Evolutionary conservation across 78 protist genomes (phyloP).

Genomic region (Speleostelium caveatum): DNA sequence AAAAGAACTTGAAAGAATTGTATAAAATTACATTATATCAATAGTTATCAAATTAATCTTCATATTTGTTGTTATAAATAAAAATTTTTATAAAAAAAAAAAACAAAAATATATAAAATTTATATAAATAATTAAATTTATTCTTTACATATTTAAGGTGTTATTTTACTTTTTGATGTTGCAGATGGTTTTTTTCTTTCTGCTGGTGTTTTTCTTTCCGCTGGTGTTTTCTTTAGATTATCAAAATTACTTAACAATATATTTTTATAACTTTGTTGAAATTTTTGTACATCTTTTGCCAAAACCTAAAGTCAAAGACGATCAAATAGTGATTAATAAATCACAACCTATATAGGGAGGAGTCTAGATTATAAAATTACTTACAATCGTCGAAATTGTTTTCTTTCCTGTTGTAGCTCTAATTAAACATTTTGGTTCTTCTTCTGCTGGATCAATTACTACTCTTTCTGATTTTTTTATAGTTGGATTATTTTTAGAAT

Average conservation of each 20-base stretch:
- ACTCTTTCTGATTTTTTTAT: slow-evolving; percentile 10
- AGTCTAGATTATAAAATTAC: background rate
- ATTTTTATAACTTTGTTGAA: slow-evolving; percentile 43
- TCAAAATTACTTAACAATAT: slow-evolving; percentile 11
- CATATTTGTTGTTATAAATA: background rate
- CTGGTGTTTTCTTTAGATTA: slow-evolving; percentile 46
- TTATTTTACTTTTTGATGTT: background rate
- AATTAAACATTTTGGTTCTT: slow-evolving; percentile 61
- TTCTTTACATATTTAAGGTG: background rate
- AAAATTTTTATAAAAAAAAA: background rate
- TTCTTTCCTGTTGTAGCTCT: slow-evolving; percentile 62
- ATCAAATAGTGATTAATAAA: no score
- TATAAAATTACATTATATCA: slow-evolving; percentile 15
- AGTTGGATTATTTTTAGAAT: slow-evolving; percentile 8
- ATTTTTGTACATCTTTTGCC: slow-evolving; percentile 12
- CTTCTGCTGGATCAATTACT: background rate
- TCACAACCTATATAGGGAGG: no score
- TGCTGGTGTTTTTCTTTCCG: slow-evolving; percentile 1
- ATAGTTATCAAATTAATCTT: background rate
- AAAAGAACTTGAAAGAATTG: slow-evolving; percentile 82
- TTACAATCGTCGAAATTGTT: slow-evolving; percentile 48
- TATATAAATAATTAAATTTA: background rate
- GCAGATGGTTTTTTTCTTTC: slow-evolving; percentile 16
- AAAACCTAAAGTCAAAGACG: slow-evolving; percentile 1
- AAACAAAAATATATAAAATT: background rate